Evolutionary conservation across 441 rosid genomes (phyloP).

Genomic region (Gossypium gossypioides): DNA sequence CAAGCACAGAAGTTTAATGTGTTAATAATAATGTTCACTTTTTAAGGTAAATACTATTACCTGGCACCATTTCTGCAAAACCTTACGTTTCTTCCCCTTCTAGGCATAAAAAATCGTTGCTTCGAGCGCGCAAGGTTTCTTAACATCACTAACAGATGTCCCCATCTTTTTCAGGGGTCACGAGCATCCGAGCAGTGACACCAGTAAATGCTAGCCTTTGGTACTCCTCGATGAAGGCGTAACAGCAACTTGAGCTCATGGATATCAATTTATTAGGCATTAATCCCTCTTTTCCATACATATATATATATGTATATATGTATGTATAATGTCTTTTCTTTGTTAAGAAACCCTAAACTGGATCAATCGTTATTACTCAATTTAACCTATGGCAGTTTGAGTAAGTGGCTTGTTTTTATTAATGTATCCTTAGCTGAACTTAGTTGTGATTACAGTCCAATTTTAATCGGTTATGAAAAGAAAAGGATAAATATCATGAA

Average conservation of each 20-base stretch:
- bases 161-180: not conserved
- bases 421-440: not conserved
- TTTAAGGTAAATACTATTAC: not conserved
- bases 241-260: not conserved
- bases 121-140: not conserved
- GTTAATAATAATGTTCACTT: constrained; percentile 3
- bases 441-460: not conserved
- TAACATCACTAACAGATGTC: not conserved
- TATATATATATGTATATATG: not conserved
- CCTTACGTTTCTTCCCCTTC: not conserved
- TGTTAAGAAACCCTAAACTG: not conserved
- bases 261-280: not conserved
- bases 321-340: not conserved
- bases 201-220: not conserved
- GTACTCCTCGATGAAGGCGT: not conserved
- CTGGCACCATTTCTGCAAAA: not conserved
- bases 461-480: no score
- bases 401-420: not conserved
- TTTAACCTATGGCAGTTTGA: not conserved
- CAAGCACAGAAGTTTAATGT: constrained; percentile 8
- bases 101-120: not conserved
- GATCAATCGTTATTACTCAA: not conserved
- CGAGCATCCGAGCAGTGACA: not conserved
- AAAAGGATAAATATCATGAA: no score
- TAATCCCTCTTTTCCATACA: not conserved